Percentiles rank a stretch among this genome's conserved stretches.
Evolutionary conservation across 2,329 filamentous ascomycete genomes (phyloP).

Genomic region (Cladosporium cucumerinum): DNA sequence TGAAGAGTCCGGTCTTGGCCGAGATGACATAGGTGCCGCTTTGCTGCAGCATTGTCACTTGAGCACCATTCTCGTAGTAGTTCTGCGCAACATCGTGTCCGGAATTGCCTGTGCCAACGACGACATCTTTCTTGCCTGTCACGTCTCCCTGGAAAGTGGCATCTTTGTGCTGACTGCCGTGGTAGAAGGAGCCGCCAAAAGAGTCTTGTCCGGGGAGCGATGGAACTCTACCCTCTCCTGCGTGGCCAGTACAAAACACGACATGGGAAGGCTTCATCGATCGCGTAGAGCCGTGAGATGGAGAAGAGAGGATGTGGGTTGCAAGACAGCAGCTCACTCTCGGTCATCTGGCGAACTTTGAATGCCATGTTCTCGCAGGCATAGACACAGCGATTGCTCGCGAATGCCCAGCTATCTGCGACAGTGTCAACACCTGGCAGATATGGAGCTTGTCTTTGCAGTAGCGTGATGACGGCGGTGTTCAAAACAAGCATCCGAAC

Average conservation of each 20-base stretch:
- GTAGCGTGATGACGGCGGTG: slow-evolving; percentile 28
- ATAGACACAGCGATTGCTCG: slow-evolving; percentile 31
- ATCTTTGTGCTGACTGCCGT: slow-evolving; percentile 36
- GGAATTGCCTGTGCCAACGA: slow-evolving; percentile 67
- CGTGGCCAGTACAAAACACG: slow-evolving; percentile 66
- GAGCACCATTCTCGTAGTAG: slow-evolving; percentile 62
- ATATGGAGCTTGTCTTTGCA: slow-evolving; percentile 25
- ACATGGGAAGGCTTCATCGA: slow-evolving; percentile 61
- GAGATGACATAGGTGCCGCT: slow-evolving; percentile 63
- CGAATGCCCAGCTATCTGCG: slow-evolving; percentile 30
- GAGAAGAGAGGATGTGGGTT: slow-evolving; percentile 27
- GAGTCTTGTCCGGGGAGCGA: slow-evolving; percentile 47
- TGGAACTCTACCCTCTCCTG: slow-evolving; percentile 59
- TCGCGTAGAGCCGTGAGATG: slow-evolving; percentile 43
- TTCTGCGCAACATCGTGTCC: slow-evolving; percentile 60
- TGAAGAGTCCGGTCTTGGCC: slow-evolving; percentile 51
- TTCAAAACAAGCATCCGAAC: slow-evolving; percentile 21
- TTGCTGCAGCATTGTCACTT: slow-evolving; percentile 68
- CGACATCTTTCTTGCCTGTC: slow-evolving; percentile 58
- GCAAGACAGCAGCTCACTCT: slow-evolving; percentile 26
- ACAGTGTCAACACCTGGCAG: slow-evolving; percentile 24
- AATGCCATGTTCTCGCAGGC: slow-evolving; percentile 30
- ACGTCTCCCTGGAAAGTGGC: slow-evolving; percentile 48
- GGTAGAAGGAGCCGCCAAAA: slow-evolving; percentile 61
- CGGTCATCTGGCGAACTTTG: slow-evolving; percentile 24